Percentiles rank a stretch among this genome's conserved stretches.
phyloP scores from a whole-genome alignment of 345 rosid genomes.

The Corymbia maculata region DNA sequence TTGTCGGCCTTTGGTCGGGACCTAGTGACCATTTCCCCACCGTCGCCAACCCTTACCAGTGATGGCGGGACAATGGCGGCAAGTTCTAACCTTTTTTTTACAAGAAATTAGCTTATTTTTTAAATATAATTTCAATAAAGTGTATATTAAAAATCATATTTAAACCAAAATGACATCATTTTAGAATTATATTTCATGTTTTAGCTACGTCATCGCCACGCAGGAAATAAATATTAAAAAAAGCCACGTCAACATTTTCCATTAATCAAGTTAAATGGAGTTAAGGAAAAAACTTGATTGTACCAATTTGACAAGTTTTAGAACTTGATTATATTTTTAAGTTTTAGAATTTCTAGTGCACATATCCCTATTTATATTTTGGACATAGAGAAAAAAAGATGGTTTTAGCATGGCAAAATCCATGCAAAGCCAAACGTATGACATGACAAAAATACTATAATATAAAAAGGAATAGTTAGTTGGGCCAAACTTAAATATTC shows the following conservation, averaged over 20 bases:
- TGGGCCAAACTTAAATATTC: background rate
- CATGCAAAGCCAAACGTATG: background rate
- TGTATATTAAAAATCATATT: background rate
- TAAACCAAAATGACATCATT: background rate
- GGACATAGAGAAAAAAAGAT: background rate
- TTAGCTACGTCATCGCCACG: accelerated
- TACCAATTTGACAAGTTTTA: too few relatives aligned
- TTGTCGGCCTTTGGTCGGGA: too few relatives aligned
- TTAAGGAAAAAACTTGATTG: accelerated
- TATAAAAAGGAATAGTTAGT: too few relatives aligned
- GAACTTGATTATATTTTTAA: too few relatives aligned
- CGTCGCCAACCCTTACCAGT: too few relatives aligned
- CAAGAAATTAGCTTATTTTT: too few relatives aligned
- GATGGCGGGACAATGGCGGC: background rate
- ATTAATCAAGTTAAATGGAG: too few relatives aligned
- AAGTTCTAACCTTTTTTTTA: accelerated
- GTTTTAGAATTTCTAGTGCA: too few relatives aligned
- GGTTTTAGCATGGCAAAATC: background rate
- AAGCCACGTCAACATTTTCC: accelerated
- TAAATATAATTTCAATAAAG: too few relatives aligned
- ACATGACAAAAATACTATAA: background rate
- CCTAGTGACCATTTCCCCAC: too few relatives aligned
- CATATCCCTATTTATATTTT: too few relatives aligned
- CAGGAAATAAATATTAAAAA: background rate
- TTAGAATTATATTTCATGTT: background rate